These are phyloP conservation scores for Avena sativa DNA, from an alignment of 176 grass and related monocot genomes.

Conservation along the genomic window DNA sequence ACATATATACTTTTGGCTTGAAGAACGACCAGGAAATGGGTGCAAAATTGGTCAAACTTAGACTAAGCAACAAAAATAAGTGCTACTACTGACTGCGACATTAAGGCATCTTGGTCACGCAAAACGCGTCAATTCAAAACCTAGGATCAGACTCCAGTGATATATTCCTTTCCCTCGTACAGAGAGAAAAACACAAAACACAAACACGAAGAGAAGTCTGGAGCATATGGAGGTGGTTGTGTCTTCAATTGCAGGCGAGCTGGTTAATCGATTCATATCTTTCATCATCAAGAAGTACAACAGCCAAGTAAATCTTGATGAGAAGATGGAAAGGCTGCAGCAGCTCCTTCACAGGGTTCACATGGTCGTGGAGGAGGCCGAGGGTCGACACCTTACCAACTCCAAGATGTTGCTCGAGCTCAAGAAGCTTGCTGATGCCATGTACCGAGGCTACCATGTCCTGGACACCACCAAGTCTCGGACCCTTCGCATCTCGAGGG, in stretches of 20 bases:
- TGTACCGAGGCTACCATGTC: slow-evolving; percentile 39
- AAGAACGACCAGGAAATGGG: no score
- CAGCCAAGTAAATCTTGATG: not conserved
- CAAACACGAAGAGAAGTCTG: not conserved
- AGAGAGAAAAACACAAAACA: no score
- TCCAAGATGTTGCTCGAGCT: slow-evolving; percentile 35
- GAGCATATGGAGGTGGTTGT: slow-evolving; percentile 42
- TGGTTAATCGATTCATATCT: slow-evolving; percentile 46
- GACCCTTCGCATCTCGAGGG: not conserved
- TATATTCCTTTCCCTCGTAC: no score
- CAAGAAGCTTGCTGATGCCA: slow-evolving; percentile 27
- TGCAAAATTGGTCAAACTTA: no score
- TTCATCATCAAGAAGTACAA: slow-evolving; percentile 23
- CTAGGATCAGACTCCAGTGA: no score
- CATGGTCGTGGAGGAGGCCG: slow-evolving; percentile 41
- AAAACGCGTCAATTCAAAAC: no score
- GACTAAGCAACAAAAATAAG: no score
- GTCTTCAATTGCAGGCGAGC: slow-evolving; percentile 36
- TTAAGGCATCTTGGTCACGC: no score
- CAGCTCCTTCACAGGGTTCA: slow-evolving; percentile 39
- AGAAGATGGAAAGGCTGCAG: slow-evolving; percentile 38
- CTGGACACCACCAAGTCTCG: slow-evolving; percentile 25
- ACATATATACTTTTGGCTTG: no score
- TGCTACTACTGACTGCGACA: no score
- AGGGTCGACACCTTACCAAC: slow-evolving; percentile 38